These are phyloP conservation scores for Chytriomyces sp. DNA, from an alignment of 192 early-diverging fungal genomes.

Conservation along the genomic window DNA sequence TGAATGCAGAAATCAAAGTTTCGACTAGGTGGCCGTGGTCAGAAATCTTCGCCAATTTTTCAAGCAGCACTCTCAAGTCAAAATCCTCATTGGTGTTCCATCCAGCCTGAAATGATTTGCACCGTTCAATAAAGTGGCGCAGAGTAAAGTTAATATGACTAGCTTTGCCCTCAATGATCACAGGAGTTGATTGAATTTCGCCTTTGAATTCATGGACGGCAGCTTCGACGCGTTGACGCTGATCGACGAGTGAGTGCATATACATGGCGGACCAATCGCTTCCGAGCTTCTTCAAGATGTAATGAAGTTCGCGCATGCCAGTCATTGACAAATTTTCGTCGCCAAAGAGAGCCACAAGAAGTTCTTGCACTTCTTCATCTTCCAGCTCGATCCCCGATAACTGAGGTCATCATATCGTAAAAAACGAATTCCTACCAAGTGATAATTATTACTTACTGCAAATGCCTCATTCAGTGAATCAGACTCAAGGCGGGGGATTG, in stretches of 20 bases:
- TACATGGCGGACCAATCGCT: conserved; percentile 21
- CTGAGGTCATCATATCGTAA: not conserved
- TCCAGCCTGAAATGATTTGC: conserved; percentile 6
- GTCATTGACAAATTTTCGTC: conserved; percentile 25
- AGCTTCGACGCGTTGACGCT: conserved; percentile 28
- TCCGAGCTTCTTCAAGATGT: conserved; percentile 25
- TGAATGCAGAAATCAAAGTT: conserved; percentile 12
- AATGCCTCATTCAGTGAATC: conserved; percentile 27
- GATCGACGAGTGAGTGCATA: conserved; percentile 28
- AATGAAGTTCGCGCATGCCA: conserved; percentile 26
- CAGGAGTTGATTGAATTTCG: conserved; percentile 5
- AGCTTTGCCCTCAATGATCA: conserved; percentile 5
- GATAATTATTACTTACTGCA: not conserved
- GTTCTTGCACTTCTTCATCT: conserved; percentile 12
- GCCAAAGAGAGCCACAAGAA: conserved; percentile 25
- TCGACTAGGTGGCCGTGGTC: conserved; percentile 5
- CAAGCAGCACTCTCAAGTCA: conserved; percentile 20
- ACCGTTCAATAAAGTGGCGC: conserved; percentile 30
- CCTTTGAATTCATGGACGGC: conserved; percentile 21
- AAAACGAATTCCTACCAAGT: not conserved
- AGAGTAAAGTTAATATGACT: conserved; percentile 14
- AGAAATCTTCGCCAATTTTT: conserved; percentile 19
- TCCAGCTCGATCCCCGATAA: conserved; percentile 24
- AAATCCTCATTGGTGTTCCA: conserved; percentile 24
- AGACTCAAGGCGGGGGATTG: conserved; percentile 20